phyloP scores from a whole-genome alignment of 495 filamentous ascomycete species.

The Aspergillus heteromorphus region DNA sequence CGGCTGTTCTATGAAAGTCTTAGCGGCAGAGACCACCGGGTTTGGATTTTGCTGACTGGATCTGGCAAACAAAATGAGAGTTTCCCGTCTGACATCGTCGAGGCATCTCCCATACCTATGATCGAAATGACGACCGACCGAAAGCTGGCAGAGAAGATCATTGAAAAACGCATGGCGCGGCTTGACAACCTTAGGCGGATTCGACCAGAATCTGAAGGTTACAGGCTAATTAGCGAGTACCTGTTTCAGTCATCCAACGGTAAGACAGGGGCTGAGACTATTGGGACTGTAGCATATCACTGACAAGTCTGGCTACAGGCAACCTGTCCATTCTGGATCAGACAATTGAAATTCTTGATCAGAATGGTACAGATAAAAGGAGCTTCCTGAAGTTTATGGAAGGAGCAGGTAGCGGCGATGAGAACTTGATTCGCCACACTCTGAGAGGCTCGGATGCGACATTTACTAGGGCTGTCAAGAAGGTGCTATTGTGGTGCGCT shows the following conservation, averaged over 20 bases:
- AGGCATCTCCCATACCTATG: background rate
- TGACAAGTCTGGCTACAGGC: background rate
- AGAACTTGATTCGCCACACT: background rate
- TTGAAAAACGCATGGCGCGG: background rate
- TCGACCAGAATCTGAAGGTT: background rate
- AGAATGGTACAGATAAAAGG: background rate
- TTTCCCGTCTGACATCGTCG: background rate
- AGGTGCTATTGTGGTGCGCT: background rate
- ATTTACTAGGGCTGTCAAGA: background rate
- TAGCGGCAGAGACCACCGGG: background rate
- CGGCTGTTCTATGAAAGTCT: background rate
- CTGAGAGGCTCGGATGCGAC: background rate
- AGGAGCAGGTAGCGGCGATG: background rate
- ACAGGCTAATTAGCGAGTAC: background rate
- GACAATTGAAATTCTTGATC: background rate
- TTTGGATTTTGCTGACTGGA: background rate
- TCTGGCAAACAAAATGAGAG: background rate
- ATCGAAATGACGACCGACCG: background rate
- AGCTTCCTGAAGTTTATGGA: background rate
- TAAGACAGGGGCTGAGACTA: background rate
- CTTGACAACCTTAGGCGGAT: background rate
- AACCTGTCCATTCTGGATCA: background rate
- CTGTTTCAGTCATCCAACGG: background rate
- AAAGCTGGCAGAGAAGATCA: background rate
- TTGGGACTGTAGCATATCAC: background rate